Evolutionary conservation across 371 early-diverging fungal genomes (phyloP).

Genomic region (Lichtheimia corymbifera): DNA sequence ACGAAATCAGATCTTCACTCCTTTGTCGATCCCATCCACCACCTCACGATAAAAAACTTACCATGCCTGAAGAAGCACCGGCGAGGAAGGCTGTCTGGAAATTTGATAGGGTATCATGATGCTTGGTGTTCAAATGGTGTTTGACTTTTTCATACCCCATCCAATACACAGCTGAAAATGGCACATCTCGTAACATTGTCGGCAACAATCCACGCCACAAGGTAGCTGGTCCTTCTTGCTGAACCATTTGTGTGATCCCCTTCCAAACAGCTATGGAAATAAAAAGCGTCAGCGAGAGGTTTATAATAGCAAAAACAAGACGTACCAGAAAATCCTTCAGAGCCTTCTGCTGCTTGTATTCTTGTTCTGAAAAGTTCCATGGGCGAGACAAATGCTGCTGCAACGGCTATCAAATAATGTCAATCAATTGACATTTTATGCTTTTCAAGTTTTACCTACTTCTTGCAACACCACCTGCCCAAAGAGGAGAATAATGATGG

Average conservation of each 20-base stretch:
- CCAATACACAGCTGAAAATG: conserved; percentile 87
- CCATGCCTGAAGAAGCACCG: conserved; percentile 80
- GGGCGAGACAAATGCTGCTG: conserved; percentile 86
- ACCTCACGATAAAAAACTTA: conserved; percentile 25
- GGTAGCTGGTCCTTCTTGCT: conserved; percentile 62
- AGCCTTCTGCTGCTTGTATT: conserved; percentile 74
- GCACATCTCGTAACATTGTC: conserved; percentile 52
- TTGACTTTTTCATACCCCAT: conserved; percentile 82
- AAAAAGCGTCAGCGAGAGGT: neutral
- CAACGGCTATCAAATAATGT: conserved; percentile 50
- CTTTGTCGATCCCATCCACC: neutral
- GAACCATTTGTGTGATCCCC: conserved; percentile 66
- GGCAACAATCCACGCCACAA: conserved; percentile 75
- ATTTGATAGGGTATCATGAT: conserved; percentile 32
- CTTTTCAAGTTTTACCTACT: conserved; percentile 41
- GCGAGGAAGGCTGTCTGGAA: conserved; percentile 68
- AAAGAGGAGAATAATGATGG: conserved; percentile 62
- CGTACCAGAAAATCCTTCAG: conserved; percentile 51
- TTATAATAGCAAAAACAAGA: neutral
- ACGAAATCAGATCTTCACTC: neutral
- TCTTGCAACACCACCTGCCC: conserved; percentile 85
- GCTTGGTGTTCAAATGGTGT: conserved; percentile 11
- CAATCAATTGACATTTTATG: neutral
- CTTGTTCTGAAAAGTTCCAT: conserved; percentile 90
- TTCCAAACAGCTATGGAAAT: conserved; percentile 49